Percentiles rank a stretch among this genome's conserved stretches.
Conservation (phyloP, 192 early-diverging fungal species). For the Mortierella alpina region DNA sequence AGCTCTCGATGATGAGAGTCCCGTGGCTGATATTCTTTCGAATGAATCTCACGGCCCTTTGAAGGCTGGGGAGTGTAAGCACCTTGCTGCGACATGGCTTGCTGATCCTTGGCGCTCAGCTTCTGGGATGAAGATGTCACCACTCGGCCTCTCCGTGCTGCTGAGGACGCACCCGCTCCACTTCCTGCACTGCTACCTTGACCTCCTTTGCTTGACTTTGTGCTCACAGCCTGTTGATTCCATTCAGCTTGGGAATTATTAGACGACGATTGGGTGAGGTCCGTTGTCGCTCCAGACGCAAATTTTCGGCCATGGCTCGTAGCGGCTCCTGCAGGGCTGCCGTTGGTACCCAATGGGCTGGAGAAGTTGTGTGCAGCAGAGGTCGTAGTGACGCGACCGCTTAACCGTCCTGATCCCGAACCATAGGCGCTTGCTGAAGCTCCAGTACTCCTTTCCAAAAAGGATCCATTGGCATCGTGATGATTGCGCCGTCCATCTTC, state of each 20-base stretch:
- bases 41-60: conserved; percentile 48
- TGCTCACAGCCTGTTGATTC: background rate
- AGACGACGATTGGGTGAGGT: conserved; percentile 5
- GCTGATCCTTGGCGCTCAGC: conserved; percentile 28
- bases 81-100: background rate
- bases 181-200: background rate
- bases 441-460: conserved; percentile 9
- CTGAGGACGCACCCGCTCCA: background rate
- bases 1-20: conserved; percentile 37
- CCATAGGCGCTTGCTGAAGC: background rate
- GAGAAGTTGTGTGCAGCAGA: conserved; percentile 44
- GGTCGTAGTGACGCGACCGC: conserved; percentile 31
- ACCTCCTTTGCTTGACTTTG: conserved; percentile 23
- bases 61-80: conserved; percentile 5
- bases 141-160: conserved; percentile 8
- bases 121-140: conserved; percentile 4
- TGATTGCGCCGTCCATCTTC: conserved; percentile 60
- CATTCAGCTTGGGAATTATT: conserved; percentile 32
- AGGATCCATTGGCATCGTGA: conserved; percentile 39
- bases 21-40: conserved; percentile 46
- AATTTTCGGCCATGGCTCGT: conserved; percentile 20
- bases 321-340: conserved; percentile 4
- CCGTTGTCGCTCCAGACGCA: conserved; percentile 6
- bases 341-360: conserved; percentile 16
- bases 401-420: conserved; percentile 23